These are phyloP conservation scores for Lactuca saligna DNA, from an alignment of 129 eudicot species.

Conservation along the genomic window DNA sequence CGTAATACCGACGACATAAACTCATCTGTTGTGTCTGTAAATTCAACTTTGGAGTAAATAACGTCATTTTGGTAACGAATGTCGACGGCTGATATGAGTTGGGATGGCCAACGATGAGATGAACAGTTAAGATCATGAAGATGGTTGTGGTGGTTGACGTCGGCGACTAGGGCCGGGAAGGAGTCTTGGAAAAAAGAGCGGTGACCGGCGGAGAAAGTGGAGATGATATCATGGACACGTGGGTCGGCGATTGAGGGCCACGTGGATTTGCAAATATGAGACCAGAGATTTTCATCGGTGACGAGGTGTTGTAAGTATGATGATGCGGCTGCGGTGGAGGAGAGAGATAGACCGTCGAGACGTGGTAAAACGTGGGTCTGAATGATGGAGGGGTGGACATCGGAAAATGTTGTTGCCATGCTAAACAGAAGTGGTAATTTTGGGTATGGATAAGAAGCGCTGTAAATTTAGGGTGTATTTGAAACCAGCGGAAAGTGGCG, in stretches of 20 bases:
- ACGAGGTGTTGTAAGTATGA: conserved; percentile 15
- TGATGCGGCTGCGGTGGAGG: conserved; percentile 20
- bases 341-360: conserved; percentile 29
- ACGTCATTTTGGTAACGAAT: conserved; percentile 26
- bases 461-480: conserved; percentile 1
- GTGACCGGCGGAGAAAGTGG: conserved; percentile 31
- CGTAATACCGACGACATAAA: conserved; percentile 26
- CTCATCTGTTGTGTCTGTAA: conserved; percentile 19
- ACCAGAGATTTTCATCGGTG: conserved; percentile 26
- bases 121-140: not conserved
- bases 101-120: not conserved
- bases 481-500: not conserved
- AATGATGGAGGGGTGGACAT: conserved; percentile 27
- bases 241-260: conserved; percentile 29
- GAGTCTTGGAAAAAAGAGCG: conserved; percentile 33
- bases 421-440: not conserved
- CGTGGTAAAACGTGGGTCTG: conserved; percentile 24
- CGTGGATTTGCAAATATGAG: not conserved
- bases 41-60: conserved; percentile 15
- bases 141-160: not conserved
- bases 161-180: conserved; percentile 20
- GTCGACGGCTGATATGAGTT: conserved; percentile 48
- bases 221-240: conserved; percentile 5
- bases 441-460: not conserved
- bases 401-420: conserved; percentile 4